Evolutionary conservation across 495 filamentous ascomycete species (phyloP).

Genomic region (Neurospora hispaniola): DNA sequence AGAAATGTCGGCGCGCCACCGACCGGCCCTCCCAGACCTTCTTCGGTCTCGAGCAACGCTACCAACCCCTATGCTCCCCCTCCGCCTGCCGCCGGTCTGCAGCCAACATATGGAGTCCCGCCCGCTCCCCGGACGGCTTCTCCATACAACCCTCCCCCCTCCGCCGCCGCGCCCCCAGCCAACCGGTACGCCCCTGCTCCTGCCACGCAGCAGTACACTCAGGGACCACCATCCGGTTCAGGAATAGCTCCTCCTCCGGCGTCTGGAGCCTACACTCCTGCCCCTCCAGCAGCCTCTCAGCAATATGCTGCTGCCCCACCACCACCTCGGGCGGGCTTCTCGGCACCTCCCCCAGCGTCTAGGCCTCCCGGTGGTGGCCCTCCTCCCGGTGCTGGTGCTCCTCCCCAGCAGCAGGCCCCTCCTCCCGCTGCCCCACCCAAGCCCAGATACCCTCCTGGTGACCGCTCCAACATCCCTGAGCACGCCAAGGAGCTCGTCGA

Average conservation of each 20-base stretch:
- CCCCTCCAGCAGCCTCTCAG: constrained; percentile 9
- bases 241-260: constrained; percentile 29
- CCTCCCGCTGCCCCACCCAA: constrained; percentile 37
- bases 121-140: constrained; percentile 67
- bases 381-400: constrained; percentile 36
- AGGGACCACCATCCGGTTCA: constrained; percentile 20
- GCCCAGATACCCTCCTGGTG: constrained; percentile 69
- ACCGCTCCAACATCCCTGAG: constrained; percentile 79
- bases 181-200: constrained; percentile 85
- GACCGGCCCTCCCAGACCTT: constrained; percentile 40
- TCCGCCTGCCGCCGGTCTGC: constrained; percentile 24
- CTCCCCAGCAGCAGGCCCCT: constrained; percentile 23
- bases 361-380: constrained; percentile 37
- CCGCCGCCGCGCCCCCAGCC: constrained; percentile 53
- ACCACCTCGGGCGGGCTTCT: constrained; percentile 22
- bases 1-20: constrained; percentile 38
- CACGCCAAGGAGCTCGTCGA: constrained; percentile 68
- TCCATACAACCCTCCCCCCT: constrained; percentile 77
- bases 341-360: constrained; percentile 18
- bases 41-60: constrained; percentile 56
- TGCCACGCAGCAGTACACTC: constrained; percentile 39
- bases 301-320: constrained; percentile 17
- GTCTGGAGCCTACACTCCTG: constrained; percentile 52
- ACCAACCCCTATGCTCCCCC: constrained; percentile 62
- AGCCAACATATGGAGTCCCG: constrained; percentile 34